A percentile compares a stretch with the other conserved stretches of the same genome.
Conservation (phyloP, 306 rosid genomes). For the Clitoria ternatea region DNA sequence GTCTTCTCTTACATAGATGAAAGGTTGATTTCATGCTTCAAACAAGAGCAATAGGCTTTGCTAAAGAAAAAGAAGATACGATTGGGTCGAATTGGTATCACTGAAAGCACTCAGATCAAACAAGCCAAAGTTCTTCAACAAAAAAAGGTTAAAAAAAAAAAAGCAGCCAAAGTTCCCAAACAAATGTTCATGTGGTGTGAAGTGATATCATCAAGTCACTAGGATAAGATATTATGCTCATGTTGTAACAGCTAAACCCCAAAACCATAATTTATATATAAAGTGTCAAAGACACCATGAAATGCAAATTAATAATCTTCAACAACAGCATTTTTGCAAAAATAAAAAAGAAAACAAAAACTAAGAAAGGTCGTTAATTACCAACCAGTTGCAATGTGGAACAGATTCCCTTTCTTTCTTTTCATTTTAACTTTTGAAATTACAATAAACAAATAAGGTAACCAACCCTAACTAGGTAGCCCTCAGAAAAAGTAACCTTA, state of each 20-base stretch:
- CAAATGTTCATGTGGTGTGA: not conserved
- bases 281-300: not conserved
- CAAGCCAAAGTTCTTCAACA: not conserved
- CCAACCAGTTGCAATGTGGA: not conserved
- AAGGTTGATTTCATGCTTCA: no score
- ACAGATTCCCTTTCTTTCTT: not conserved
- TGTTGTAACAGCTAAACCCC: not conserved
- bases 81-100: not conserved
- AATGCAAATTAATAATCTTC: not conserved
- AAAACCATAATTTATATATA: not conserved
- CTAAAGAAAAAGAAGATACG: not conserved
- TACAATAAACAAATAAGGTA: slow-evolving; percentile 10
- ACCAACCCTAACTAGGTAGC: slow-evolving; percentile 2
- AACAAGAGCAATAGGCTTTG: no score
- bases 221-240: not conserved
- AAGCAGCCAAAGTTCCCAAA: slow-evolving; percentile 2
- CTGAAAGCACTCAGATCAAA: not conserved
- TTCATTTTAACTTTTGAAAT: not conserved
- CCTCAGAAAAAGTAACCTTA: slow-evolving; percentile 5
- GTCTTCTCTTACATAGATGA: no score
- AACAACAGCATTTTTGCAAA: not conserved
- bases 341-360: not conserved
- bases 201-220: not conserved
- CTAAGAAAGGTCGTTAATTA: not conserved
- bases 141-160: no score